Evolutionary conservation across 768 basidiomycete species (phyloP), one percentile per base, ranked within the genome.

Genomic region (Mycena galopus): DNA sequence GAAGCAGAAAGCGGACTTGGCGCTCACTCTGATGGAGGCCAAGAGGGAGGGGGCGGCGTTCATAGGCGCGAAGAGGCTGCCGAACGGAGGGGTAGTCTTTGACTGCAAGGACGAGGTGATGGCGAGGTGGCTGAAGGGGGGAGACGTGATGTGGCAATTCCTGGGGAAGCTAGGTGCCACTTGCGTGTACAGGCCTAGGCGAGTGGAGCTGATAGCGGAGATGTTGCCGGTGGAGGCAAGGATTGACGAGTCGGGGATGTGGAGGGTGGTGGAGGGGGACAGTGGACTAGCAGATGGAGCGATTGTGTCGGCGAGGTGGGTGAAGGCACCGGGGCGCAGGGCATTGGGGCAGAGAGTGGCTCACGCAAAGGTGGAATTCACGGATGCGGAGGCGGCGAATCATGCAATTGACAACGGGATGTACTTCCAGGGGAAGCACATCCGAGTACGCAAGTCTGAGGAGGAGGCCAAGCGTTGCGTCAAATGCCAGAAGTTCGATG

Each of bases 321-420:
- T 70, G 10, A 70, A 70, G 23, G 35, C 59, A 4, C 17, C 6
- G 0, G 10, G 25, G 2, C 50, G 67, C 0, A 19, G 51, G 0
- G 1, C 19, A 2, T 7, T 17, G 0, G 14, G 12, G 1, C 66
- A 67, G 47, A 12, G 25, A 8, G 66, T 67, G 0, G 57, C 66
- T 1, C 66, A 67, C 25, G 14, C 44, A 11, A 42, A 17, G n/a
- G 21, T 77, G 1, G 67, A 65, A 0, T 56, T 77, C 23, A 32
- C 35, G 12, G 10, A 23, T 8, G 42, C 65, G 0, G 62, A 76
- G 7, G 64, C 51, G 16, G 76, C 74, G 3, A 79, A 78, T 67
- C 29, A 55, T 55, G 17, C 53, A 2, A 30, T 29, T 19, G 53
- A 55, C 16, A 50, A 53, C 12, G 73, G 78, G 0, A n/a, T 76